These are phyloP conservation scores for Ogataea ganodermae DNA, from an alignment of 805 yeast species.

Conservation along the genomic window DNA sequence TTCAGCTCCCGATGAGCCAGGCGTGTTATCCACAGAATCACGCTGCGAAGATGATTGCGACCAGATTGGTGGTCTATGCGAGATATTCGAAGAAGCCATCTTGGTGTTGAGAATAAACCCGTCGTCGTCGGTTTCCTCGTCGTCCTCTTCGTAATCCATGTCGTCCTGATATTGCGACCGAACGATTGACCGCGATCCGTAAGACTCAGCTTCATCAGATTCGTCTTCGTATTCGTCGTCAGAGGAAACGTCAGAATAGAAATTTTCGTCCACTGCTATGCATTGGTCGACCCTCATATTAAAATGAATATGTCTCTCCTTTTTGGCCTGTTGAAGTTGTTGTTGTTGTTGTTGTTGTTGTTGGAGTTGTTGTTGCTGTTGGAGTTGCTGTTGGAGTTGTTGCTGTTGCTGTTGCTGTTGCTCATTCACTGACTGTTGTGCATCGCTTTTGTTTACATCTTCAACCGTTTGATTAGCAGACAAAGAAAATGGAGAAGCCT, in stretches of 20 bases:
- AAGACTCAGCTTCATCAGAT: conserved; percentile 31
- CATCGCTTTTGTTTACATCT: conserved; percentile 9
- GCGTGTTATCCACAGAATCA: conserved; percentile 8
- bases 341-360: not conserved
- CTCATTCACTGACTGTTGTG: not conserved
- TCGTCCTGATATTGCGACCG: conserved; percentile 15
- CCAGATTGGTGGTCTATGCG: conserved; percentile 33
- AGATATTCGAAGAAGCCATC: conserved; percentile 21
- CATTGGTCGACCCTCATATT: conserved; percentile 95
- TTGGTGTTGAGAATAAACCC: conserved; percentile 29
- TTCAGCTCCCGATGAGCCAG: conserved; percentile 3
- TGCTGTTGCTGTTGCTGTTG: not conserved
- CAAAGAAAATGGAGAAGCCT: conserved; percentile 22
- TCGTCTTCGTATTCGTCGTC: conserved; percentile 26
- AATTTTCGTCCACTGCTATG: conserved; percentile 59
- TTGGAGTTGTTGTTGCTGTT: not conserved
- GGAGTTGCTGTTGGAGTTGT: conserved; percentile 3
- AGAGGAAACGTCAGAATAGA: conserved; percentile 29
- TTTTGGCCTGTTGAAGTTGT: conserved; percentile 27
- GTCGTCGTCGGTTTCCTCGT: conserved; percentile 29
- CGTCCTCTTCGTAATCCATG: conserved; percentile 32
- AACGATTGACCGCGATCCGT: conserved; percentile 6
- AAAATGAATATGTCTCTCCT: conserved; percentile 80
- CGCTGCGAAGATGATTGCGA: conserved; percentile 16
- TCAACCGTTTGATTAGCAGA: conserved; percentile 24